A percentile compares a stretch with the other conserved stretches of the same genome.
Conservation (phyloP, 129 eudicot species). For the Solidago caesia region DNA sequence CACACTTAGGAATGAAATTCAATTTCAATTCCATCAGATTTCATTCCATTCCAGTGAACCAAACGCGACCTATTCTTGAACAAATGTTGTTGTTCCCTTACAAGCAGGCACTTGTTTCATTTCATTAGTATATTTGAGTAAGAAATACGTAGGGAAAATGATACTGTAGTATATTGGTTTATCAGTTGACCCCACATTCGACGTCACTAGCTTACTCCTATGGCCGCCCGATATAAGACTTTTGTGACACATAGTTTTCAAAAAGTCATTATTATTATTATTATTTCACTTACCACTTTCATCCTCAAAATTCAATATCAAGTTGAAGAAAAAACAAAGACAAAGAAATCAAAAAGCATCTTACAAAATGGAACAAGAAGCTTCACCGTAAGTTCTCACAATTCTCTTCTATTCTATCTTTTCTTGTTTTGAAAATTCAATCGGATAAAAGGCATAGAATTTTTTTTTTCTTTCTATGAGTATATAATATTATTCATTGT, state of each 20-base stretch:
- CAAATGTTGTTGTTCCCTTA: no score
- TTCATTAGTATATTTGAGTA: no score
- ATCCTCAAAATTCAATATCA: conserved; percentile 22
- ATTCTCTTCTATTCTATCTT: neutral
- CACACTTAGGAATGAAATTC: no score
- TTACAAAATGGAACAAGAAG: conserved; percentile 58
- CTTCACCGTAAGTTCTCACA: conserved; percentile 65
- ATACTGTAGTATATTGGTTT: no score
- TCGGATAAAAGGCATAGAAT: conserved; percentile 12
- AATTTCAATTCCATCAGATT: no score
- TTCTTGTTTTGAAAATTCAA: conserved; percentile 30
- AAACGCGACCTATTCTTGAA: no score
- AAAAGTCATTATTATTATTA: neutral
- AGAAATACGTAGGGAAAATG: no score
- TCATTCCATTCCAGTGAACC: no score
- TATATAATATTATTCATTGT: neutral
- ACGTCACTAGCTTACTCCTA: neutral
- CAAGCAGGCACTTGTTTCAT: no score
- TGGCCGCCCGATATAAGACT: conserved; percentile 23
- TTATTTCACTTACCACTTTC: conserved; percentile 1
- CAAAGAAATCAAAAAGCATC: conserved; percentile 6
- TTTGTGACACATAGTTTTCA: neutral
- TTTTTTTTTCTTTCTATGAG: neutral
- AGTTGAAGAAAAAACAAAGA: neutral
- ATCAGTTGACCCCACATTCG: conserved; percentile 4